Base-by-base conservation (phyloP, 2,329 filamentous ascomycete genomes). In the Botrytis squamosa region DNA sequence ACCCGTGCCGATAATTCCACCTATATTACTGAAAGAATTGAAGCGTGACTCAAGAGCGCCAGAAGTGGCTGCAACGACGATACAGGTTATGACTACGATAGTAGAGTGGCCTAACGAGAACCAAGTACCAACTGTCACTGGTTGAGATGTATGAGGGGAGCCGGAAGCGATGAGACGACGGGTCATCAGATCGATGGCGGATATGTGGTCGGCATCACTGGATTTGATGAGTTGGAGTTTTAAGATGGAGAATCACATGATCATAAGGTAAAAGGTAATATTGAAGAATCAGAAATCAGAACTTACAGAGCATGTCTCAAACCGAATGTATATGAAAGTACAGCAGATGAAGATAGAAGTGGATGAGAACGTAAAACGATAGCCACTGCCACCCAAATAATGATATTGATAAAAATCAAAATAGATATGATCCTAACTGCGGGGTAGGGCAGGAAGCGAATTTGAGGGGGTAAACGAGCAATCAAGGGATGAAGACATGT, bases 51-150 rank as follows among this genome's bases (percentile, higher is more conserved):
- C 89, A 36, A 98, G 88, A 0, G 94, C 94, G 0, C 94, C 93
- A 6, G 92, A 92, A 0, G 95, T 98, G 5, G 94, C 95, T 0
- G 96, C 96, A 0, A 98, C 95, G 1, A 97, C 93, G 66, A 98
- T 88, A 67, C 93, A 97, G 0, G 95, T 98, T 77, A 97, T 85
- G 73, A 98, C 86, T 38, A 98, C 95, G 78, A 98, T 93, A 4
- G 95, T 98, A 38, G 93, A 97, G 83, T 98, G 95, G 0, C 96
- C 95, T 0, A 98, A 88, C 0, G 92, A 95, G 85, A 99, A 98
- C 82, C 93, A 98, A 1, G 94, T 97, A 62, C 95, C 96, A 1
- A 98, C 95, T 0, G 95, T 95, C 18, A 97, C 94, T 2, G 95
- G 95, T 2, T 89, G 89, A 80, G 96, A 93, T 29, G 65, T 63